Evolutionary conservation across 192 early-diverging fungal genomes (phyloP), one percentile per base, ranked within the genome.

Genomic region (Umbelopsis sp.): DNA sequence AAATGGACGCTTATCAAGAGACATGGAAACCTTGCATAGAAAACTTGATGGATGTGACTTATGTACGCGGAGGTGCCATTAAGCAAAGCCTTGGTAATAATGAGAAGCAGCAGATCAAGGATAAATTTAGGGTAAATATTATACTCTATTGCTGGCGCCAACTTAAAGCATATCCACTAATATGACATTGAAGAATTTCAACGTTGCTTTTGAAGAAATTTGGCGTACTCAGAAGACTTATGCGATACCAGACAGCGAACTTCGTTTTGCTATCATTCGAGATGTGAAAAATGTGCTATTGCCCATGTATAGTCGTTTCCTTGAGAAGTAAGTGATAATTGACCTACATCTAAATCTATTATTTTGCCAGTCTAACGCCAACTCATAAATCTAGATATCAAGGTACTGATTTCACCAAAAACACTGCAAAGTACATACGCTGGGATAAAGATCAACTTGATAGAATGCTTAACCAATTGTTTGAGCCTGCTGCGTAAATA

Each of bases 21-120:
- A 90, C 88, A 11, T 96, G 94, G 93, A 91, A 86, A 73, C 72
- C 89, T 5, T 91, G 88, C 74, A 83, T 92, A 21, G 88, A 91
- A 68, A 82, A 84, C 55, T 78, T 94, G 21, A 88, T 91, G 85
- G 90, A 94, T 69, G 85, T 83, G 15, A 90, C 89, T 11, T 85
- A 90, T 65, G 87, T 92, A 44, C 81, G 83, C n/a, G 87, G 85
- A 18, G 86, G 90, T 12, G 71, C 84, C 5, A 82, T 89, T 23
- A 84, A 86, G 13, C 89, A 83, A 7, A 81, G 80, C 0, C 72
- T 94, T 46, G 80, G 87, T 46, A 91, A 84, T 49, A 78, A 77
- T n/a, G 92, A 96, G 67, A 81, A 84, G 7, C 87, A 91, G 51
- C 70, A 77, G 47, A 84, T 96, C 69, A 96, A 96, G 72, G 93